Conservation (phyloP, 2,329 filamentous ascomycete genomes). For the Chaetomiaceae sp. region DNA sequence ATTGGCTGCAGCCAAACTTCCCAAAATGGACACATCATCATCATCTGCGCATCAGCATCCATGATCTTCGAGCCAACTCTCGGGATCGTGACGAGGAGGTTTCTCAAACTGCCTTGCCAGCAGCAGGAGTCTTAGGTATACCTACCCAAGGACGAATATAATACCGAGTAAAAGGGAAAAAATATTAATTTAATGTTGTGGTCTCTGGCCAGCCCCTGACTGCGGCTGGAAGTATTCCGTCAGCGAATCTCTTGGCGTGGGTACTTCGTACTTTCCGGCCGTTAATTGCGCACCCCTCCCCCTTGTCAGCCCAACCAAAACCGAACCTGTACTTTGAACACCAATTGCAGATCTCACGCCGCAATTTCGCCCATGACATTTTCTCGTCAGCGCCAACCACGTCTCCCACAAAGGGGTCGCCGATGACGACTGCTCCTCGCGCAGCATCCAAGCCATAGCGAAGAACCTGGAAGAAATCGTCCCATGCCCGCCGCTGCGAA, state of each 20-base stretch:
- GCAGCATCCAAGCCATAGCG: background rate
- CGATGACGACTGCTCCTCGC: conserved; percentile 5
- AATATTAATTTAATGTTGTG: too few relatives aligned
- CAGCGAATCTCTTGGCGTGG: background rate
- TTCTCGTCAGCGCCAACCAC: conserved; percentile 12
- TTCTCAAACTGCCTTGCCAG: too few relatives aligned
- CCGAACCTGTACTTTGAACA: background rate
- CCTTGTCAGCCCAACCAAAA: conserved; percentile 10
- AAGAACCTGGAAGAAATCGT: background rate
- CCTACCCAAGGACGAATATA: too few relatives aligned
- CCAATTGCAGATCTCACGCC: conserved; percentile 12
- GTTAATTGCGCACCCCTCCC: conserved; percentile 2
- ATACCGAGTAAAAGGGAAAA: too few relatives aligned
- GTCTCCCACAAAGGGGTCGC: conserved; percentile 4
- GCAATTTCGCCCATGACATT: conserved; percentile 20
- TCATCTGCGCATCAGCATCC: background rate
- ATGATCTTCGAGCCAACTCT: too few relatives aligned
- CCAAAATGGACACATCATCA: conserved; percentile 15
- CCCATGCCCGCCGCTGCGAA: background rate
- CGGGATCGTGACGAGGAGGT: too few relatives aligned
- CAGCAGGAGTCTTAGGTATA: too few relatives aligned
- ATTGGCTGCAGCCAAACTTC: background rate
- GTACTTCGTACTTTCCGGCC: background rate
- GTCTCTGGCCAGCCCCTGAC: too few relatives aligned
- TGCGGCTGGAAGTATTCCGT: background rate